Conservation (phyloP, 2,329 filamentous ascomycete genomes). For the Ceratocystis colombiana region DNA sequence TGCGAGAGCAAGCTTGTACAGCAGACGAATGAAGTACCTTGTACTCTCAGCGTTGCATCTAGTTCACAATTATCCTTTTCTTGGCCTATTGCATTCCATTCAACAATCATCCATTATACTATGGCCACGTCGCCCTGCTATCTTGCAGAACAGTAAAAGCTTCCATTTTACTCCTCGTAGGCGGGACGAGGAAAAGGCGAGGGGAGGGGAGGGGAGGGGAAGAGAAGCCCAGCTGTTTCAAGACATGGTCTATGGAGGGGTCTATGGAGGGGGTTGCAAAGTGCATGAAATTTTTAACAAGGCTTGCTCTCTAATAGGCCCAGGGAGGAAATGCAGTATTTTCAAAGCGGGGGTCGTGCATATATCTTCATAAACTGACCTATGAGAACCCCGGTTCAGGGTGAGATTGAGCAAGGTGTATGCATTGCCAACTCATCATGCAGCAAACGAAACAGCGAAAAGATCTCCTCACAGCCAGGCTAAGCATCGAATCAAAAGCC, state of each 20-base stretch:
- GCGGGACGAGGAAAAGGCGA: neutral
- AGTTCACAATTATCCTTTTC: neutral
- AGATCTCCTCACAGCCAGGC: slow-evolving; percentile 2
- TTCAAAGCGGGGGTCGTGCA: slow-evolving; percentile 23
- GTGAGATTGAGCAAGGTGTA: slow-evolving; percentile 24
- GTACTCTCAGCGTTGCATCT: slow-evolving; percentile 8
- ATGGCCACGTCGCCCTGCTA: slow-evolving; percentile 12
- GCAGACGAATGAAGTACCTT: slow-evolving; percentile 13
- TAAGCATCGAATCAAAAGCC: slow-evolving; percentile 19
- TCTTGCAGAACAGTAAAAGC: neutral
- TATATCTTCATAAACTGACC: slow-evolving; percentile 15
- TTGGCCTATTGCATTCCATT: neutral
- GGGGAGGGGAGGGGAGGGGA: no score
- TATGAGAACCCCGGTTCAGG: slow-evolving; percentile 24
- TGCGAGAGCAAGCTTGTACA: neutral
- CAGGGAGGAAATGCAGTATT: slow-evolving; percentile 11
- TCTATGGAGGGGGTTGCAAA: slow-evolving; percentile 15
- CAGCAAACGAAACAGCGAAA: slow-evolving; percentile 22
- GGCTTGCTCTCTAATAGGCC: slow-evolving; percentile 24
- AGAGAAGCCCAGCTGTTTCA: neutral
- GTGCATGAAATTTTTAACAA: slow-evolving; percentile 19
- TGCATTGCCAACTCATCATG: slow-evolving; percentile 26
- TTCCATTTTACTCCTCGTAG: neutral
- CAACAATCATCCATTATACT: neutral
- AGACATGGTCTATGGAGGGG: slow-evolving; percentile 15